A percentile compares a stretch with the other conserved stretches of the same genome.
phyloP scores from a whole-genome alignment of 179 eudicot genomes.

The Gypsophila paniculata region DNA sequence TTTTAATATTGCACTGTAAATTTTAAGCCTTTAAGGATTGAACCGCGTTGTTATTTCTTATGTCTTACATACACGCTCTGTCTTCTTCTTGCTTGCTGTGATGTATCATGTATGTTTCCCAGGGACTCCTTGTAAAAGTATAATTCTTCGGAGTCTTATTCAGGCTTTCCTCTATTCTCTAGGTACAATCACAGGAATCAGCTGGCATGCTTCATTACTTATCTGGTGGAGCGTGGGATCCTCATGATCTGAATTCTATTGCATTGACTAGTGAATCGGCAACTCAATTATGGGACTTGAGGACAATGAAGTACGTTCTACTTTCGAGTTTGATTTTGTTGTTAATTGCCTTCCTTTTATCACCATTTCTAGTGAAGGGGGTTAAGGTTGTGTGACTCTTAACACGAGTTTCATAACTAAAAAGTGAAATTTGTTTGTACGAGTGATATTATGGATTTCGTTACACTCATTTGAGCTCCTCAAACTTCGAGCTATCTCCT shows the following conservation, averaged over 20 bases:
- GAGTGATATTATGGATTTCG: background rate
- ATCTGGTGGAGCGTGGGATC: conserved; percentile 99
- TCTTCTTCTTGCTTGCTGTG: conserved; percentile 15
- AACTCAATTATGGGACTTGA: conserved; percentile 83
- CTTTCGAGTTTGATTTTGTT: conserved; percentile 13
- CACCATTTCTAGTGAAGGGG: background rate
- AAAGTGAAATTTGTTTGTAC: background rate
- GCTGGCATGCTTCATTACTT: conserved; percentile 84
- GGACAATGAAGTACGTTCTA: conserved; percentile 80
- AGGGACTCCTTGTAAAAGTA: conserved; percentile 1
- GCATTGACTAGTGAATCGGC: conserved; percentile 80
- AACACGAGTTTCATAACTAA: too few relatives aligned
- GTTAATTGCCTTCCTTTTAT: background rate
- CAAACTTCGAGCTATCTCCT: background rate
- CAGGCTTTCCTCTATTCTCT: conserved; percentile 41
- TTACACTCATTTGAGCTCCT: background rate
- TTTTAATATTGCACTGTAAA: background rate
- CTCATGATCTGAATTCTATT: conserved; percentile 77
- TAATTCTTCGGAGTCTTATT: conserved; percentile 36
- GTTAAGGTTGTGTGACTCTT: background rate
- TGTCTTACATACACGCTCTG: background rate
- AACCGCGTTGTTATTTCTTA: background rate
- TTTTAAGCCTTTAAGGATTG: background rate
- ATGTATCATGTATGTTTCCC: conserved; percentile 7
- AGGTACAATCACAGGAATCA: conserved; percentile 94